A percentile compares a stretch with the other conserved stretches of the same genome.
Evolutionary conservation across 495 filamentous ascomycete species (phyloP).

Genomic region (Podospora conica): DNA sequence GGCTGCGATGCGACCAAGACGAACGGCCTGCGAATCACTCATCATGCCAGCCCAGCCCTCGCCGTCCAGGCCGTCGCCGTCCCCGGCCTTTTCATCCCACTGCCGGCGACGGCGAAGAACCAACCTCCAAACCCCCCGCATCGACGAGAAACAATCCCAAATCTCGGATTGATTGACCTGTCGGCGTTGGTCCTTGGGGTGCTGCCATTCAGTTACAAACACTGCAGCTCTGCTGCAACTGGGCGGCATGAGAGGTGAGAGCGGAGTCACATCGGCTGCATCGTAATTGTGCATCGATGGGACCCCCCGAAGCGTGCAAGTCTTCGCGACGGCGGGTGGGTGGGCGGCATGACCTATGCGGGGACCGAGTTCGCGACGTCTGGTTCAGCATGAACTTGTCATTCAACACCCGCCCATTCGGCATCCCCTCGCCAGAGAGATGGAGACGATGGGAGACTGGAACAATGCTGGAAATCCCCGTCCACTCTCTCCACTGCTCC

Average conservation of each 20-base stretch:
- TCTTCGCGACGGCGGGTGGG: not conserved
- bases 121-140: not conserved
- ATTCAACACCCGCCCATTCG: not conserved
- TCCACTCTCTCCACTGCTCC: not conserved
- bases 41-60: too few relatives aligned
- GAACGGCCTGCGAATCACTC: slow-evolving; percentile 13
- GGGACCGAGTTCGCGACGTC: not conserved
- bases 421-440: not conserved
- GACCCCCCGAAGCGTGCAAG: not conserved
- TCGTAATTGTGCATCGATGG: not conserved
- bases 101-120: not conserved
- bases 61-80: not conserved
- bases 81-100: not conserved
- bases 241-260: not conserved
- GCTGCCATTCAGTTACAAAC: too few relatives aligned
- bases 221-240: not conserved
- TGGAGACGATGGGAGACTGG: not conserved
- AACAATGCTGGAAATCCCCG: too few relatives aligned
- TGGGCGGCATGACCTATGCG: not conserved
- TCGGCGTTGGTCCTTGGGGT: not conserved
- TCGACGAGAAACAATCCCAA: not conserved
- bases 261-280: not conserved
- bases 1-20: slow-evolving; percentile 7
- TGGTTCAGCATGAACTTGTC: not conserved
- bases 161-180: not conserved